Evolutionary conservation across 1,284 basidiomycete genomes (phyloP).

Genomic region (Ustilago tritici): DNA sequence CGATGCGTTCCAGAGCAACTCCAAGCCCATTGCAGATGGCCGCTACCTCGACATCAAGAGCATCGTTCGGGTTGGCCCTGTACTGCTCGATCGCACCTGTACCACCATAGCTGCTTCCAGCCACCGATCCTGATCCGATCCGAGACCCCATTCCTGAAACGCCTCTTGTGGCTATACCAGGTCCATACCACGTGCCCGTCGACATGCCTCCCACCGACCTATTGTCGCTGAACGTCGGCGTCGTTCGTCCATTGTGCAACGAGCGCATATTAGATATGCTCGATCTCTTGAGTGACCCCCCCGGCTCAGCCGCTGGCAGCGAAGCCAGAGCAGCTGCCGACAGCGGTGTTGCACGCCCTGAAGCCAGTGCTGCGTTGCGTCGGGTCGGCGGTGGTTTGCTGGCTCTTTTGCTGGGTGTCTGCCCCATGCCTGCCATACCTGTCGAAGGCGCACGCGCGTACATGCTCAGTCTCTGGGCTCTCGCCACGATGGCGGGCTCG

Average conservation of each 20-base stretch:
- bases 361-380: slow-evolving; percentile 28
- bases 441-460: slow-evolving; percentile 54
- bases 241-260: slow-evolving; percentile 46
- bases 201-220: slow-evolving; percentile 50
- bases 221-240: slow-evolving; percentile 55
- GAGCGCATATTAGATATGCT: slow-evolving; percentile 56
- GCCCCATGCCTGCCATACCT: slow-evolving; percentile 23
- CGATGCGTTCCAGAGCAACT: slow-evolving; percentile 81
- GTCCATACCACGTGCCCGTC: slow-evolving; percentile 42
- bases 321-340: slow-evolving; percentile 62
- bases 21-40: slow-evolving; percentile 79
- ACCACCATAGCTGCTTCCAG: slow-evolving; percentile 40
- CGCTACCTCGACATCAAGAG: slow-evolving; percentile 83
- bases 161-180: slow-evolving; percentile 23
- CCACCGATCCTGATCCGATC: slow-evolving; percentile 36
- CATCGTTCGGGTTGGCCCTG: slow-evolving; percentile 80
- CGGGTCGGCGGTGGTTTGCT: slow-evolving; percentile 58
- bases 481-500: slow-evolving; percentile 60
- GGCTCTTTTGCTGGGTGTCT: slow-evolving; percentile 43
- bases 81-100: slow-evolving; percentile 72
- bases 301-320: slow-evolving; percentile 54
- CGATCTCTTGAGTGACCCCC: slow-evolving; percentile 38
- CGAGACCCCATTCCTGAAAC: slow-evolving; percentile 31
- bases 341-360: slow-evolving; percentile 58
- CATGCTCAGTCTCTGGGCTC: slow-evolving; percentile 59